These are phyloP conservation scores for Calonectria multiphialidica DNA, from an alignment of 2,329 filamentous ascomycete genomes.

Conservation along the genomic window DNA sequence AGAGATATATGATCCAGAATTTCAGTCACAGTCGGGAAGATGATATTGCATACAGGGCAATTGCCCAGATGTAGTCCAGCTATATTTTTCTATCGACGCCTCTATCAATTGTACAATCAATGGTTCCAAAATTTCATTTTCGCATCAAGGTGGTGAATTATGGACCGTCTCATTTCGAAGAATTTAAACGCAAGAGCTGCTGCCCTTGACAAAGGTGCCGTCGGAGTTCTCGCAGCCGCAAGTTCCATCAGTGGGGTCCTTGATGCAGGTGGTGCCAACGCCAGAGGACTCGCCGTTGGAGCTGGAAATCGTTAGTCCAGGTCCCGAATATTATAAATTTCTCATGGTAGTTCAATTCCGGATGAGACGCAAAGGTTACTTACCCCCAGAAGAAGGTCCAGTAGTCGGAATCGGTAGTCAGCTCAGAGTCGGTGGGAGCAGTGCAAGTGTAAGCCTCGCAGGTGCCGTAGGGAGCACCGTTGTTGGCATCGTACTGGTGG, in stretches of 20 bases:
- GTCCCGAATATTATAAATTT: neutral
- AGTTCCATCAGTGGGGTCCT: constrained; percentile 35
- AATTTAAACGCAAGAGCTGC: constrained; percentile 32
- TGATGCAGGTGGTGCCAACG: constrained; percentile 41
- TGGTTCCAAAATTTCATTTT: neutral
- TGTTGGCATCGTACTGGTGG: constrained; percentile 39
- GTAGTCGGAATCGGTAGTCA: constrained; percentile 35
- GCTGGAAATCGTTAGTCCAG: constrained; percentile 19
- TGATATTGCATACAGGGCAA: neutral
- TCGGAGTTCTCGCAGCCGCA: constrained; percentile 43
- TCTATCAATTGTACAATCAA: constrained; percentile 6
- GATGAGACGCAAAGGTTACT: neutral
- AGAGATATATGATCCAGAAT: too few species aligned
- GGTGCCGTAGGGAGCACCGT: constrained; percentile 40
- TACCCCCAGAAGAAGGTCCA: constrained; percentile 45
- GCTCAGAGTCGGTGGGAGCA: constrained; percentile 26
- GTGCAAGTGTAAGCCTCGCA: constrained; percentile 38
- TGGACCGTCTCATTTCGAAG: neutral
- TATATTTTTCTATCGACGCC: neutral
- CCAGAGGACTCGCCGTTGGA: constrained; percentile 35
- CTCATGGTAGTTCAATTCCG: too few species aligned
- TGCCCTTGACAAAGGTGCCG: constrained; percentile 34
- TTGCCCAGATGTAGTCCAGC: neutral
- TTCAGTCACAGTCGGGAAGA: too few species aligned
- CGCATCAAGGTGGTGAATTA: constrained; percentile 8